Percentiles rank a stretch among this genome's conserved stretches.
phyloP scores from a whole-genome alignment of 1,284 basidiomycete genomes.

The Ceratobasidium sp. region DNA sequence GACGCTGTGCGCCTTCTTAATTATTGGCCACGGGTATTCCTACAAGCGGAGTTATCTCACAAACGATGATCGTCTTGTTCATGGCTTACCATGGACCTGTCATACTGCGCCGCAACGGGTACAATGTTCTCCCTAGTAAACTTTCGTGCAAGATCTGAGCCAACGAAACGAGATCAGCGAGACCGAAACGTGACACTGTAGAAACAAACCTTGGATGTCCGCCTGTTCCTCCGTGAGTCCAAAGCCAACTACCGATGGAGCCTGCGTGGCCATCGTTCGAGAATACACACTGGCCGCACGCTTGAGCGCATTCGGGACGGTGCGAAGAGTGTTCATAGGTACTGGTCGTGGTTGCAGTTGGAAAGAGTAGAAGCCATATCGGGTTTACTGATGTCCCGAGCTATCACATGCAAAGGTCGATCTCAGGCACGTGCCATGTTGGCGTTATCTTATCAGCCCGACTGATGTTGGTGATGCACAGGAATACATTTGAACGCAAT shows the following conservation, averaged over 20 bases:
- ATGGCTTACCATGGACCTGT: slow-evolving; percentile 59
- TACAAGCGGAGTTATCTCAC: slow-evolving; percentile 41
- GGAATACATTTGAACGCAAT: too few relatives aligned
- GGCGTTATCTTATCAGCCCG: slow-evolving; percentile 15
- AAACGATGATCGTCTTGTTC: background rate
- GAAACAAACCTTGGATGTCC: slow-evolving; percentile 54
- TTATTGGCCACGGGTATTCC: slow-evolving; percentile 65
- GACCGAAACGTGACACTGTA: background rate
- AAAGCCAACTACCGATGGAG: slow-evolving; percentile 48
- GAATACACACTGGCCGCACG: background rate
- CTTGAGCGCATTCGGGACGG: background rate
- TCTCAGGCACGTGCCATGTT: slow-evolving; percentile 21
- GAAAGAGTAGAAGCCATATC: too few relatives aligned
- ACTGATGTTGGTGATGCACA: too few relatives aligned
- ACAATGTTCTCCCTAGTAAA: slow-evolving; percentile 65
- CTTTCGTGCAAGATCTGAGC: slow-evolving; percentile 61
- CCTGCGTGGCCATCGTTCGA: slow-evolving; percentile 7
- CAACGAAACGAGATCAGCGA: background rate
- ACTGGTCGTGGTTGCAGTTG: background rate
- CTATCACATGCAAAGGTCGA: slow-evolving; percentile 20
- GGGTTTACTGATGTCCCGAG: slow-evolving; percentile 7
- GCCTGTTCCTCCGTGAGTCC: slow-evolving; percentile 58
- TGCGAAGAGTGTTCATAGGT: slow-evolving; percentile 16
- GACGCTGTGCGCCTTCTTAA: slow-evolving; percentile 65
- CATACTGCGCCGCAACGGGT: slow-evolving; percentile 63